Base-by-base conservation (phyloP, 257 asterid species). In the Parsonsia alboflavescens region DNA sequence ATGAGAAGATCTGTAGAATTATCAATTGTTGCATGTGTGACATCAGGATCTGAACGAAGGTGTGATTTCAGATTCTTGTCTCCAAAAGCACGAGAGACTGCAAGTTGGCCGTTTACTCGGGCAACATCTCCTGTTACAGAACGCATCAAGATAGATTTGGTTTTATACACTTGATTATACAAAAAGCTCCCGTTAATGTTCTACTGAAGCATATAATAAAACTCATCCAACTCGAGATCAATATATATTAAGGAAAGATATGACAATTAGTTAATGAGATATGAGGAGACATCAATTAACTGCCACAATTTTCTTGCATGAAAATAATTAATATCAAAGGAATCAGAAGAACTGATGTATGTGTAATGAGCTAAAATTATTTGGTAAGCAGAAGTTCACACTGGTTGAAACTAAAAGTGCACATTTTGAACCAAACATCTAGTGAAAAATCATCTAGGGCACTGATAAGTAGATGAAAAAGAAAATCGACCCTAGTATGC, bases 51-150 rank as follows among this genome's bases (percentile, higher is more conserved):
- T 0, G 93, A 88, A 19, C 96, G 83, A 44, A 93, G 79, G 79
- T 93, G 97, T 0, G 92, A 77, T 84, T 89, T 89, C 83, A 93
- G 79, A 82, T 89, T 93, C 86, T 93, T 93, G 70, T 93, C 98
- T 44, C 98, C 97, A 68, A 93, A 93, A 69, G 98, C 97, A 22
- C 98, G 96, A 53, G 96, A 91, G 71, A 93, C 98, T 4, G 98
- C 98, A 68, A 93, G 82, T 77, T 93, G 98, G 2, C 97, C 96
- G 28, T 93, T 84, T 61, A 93, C 98, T 69, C 98, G 82, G 13
- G 98, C 92, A 71, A 93, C 98, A 71, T 93, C 98, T 54, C 98
- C 97, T 93, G 93, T 66, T 24, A 75, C 15, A 76, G 62, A 52
- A 76, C 41, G 61, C 58, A 82, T 57, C 22, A 24, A 22, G 39